Percentiles rank a stretch among this genome's conserved stretches.
phyloP scores from a whole-genome alignment of 2,329 filamentous ascomycete genomes.

The Aspergillus felis region DNA sequence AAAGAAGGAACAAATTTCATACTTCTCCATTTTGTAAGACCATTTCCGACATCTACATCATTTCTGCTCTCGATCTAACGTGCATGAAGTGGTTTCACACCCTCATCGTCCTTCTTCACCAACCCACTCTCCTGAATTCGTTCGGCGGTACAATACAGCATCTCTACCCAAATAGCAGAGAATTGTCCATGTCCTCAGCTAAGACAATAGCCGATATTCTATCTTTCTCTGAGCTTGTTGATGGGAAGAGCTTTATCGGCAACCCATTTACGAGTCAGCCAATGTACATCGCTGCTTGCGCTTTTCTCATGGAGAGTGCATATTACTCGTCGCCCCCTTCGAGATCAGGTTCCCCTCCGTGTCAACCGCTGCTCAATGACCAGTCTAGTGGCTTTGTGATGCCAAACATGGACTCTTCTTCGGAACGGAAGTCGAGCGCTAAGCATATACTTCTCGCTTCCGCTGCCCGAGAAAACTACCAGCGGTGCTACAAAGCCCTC shows the following conservation, averaged over 20 bases:
- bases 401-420: conserved; percentile 27
- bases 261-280: conserved; percentile 89
- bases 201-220: conserved; percentile 90
- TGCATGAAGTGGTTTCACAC: conserved; percentile 69
- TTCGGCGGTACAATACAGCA: conserved; percentile 68
- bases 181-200: conserved; percentile 79
- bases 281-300: conserved; percentile 86
- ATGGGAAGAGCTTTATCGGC: conserved; percentile 78
- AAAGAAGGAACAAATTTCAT: conserved; percentile 86
- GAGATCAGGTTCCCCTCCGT: conserved; percentile 53
- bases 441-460: conserved; percentile 75
- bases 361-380: conserved; percentile 26
- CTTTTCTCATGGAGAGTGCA: conserved; percentile 78
- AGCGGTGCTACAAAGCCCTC: conserved; percentile 78
- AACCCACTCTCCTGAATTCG: conserved; percentile 75
- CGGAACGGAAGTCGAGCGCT: conserved; percentile 34
- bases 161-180: conserved; percentile 73
- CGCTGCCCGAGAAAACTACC: conserved; percentile 81
- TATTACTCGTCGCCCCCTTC: conserved; percentile 65
- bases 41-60: not conserved
- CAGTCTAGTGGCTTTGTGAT: conserved; percentile 35
- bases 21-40: conserved; percentile 63
- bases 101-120: conserved; percentile 77
- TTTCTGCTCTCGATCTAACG: conserved; percentile 11
- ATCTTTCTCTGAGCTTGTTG: conserved; percentile 79